Percentiles rank a stretch among this genome's conserved stretches.
Conservation (phyloP, 805 yeast species). For the Candida arabinofermentans region DNA sequence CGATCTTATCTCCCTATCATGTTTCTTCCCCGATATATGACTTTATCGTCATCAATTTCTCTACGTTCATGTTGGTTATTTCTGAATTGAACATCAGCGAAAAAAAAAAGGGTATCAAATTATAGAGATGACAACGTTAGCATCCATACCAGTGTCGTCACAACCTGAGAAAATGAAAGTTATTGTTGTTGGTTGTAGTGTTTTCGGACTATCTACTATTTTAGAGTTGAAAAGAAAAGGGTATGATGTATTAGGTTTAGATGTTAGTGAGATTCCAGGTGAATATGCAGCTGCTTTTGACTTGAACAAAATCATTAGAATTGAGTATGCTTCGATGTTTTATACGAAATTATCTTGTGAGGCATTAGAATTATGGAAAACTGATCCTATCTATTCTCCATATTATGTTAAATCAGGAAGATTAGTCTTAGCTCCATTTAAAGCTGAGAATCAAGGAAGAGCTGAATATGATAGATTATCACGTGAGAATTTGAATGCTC, state of each 20-base stretch:
- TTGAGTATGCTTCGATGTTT: constrained; percentile 27
- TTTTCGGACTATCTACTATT: constrained; percentile 33
- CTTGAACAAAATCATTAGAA: constrained; percentile 31
- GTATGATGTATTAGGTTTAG: constrained; percentile 20
- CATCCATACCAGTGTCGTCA: too few species aligned
- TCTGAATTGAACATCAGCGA: too few species aligned
- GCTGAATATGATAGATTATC: constrained; percentile 24
- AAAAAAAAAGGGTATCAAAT: too few species aligned
- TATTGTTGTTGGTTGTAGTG: constrained; percentile 31
- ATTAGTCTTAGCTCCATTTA: constrained; percentile 28
- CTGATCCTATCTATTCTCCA: constrained; percentile 21
- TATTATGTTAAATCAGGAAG: constrained; percentile 26
- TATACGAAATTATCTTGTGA: constrained; percentile 30
- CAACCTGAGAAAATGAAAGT: too few species aligned
- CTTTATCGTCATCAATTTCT: too few species aligned
- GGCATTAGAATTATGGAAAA: constrained; percentile 29
- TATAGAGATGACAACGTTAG: too few species aligned
- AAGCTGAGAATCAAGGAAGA: constrained; percentile 16
- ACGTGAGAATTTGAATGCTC: constrained; percentile 18
- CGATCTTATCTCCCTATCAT: too few species aligned
- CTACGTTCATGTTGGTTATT: too few species aligned
- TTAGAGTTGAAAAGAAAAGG: constrained; percentile 20
- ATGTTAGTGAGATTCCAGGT: constrained; percentile 30
- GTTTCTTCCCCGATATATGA: too few species aligned
- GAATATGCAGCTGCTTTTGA: constrained; percentile 32